These are phyloP conservation scores for Globomyces pollinis-pini DNA, from an alignment of 192 early-diverging fungal species.

Conservation along the genomic window DNA sequence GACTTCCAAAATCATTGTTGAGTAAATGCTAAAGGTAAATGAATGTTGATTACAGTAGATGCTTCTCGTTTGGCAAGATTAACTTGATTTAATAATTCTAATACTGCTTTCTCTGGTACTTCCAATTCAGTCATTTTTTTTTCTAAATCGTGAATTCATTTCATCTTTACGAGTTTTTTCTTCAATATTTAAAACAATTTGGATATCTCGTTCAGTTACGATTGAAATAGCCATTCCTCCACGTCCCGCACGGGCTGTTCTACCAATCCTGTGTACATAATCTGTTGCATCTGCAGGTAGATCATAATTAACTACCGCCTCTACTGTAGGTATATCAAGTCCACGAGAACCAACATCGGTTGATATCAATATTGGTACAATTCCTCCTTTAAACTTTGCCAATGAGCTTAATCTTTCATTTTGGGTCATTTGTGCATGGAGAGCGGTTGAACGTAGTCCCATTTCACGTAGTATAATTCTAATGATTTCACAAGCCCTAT, in stretches of 20 bases:
- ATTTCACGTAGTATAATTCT: conserved; percentile 83
- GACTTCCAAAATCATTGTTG: conserved; percentile 8
- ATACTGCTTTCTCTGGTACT: conserved; percentile 71
- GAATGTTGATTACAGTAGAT: no score
- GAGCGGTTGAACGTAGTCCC: conserved; percentile 78
- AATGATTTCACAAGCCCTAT: conserved; percentile 75
- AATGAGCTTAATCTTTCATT: conserved; percentile 81
- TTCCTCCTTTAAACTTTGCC: conserved; percentile 83
- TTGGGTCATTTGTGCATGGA: conserved; percentile 93
- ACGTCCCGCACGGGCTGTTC: conserved; percentile 93
- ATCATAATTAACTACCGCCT: conserved; percentile 91
- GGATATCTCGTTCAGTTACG: conserved; percentile 70
- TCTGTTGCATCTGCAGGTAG: conserved; percentile 91
- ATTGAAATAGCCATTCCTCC: conserved; percentile 85
- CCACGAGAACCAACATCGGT: conserved; percentile 98
- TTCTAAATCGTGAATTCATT: conserved; percentile 31
- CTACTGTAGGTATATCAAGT: conserved; percentile 92
- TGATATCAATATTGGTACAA: conserved; percentile 82
- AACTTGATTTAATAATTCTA: conserved; percentile 81
- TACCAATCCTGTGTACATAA: conserved; percentile 97
- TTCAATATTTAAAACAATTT: conserved; percentile 88
- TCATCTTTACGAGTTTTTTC: conserved; percentile 61
- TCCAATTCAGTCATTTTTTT: conserved; percentile 72
- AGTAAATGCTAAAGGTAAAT: no score
- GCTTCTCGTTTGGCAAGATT: conserved; percentile 81